Conservation (phyloP, 805 yeast genomes). For the Lipomyces lipofer region DNA sequence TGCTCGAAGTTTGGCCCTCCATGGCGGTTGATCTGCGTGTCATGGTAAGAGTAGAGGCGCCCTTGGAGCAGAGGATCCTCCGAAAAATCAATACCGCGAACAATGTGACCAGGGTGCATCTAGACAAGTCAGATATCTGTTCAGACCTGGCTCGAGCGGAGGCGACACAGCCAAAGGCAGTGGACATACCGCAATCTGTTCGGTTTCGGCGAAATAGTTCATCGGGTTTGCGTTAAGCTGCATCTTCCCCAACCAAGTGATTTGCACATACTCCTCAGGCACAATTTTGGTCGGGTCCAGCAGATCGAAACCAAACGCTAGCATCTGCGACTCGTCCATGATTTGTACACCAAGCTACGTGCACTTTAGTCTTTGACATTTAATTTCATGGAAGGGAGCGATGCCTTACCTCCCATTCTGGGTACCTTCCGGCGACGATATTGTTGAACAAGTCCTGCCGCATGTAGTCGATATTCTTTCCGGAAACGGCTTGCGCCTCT, state of each 20-base stretch:
- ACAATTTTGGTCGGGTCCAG: conserved; percentile 89
- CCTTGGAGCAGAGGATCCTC: conserved; percentile 80
- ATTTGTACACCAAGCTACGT: conserved; percentile 65
- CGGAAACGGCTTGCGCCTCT: conserved; percentile 53
- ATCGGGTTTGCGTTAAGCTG: conserved; percentile 74
- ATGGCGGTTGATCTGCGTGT: conserved; percentile 81
- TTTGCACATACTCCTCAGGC: conserved; percentile 83
- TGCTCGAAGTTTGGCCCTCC: conserved; percentile 68
- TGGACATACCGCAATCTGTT: conserved; percentile 60
- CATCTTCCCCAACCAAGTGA: conserved; percentile 80
- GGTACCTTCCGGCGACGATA: conserved; percentile 74
- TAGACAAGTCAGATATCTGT: neutral
- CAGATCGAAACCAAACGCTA: conserved; percentile 73
- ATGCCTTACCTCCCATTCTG: conserved; percentile 65
- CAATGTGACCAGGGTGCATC: conserved; percentile 81
- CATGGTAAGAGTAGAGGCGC: conserved; percentile 78
- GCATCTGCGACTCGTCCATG: conserved; percentile 81
- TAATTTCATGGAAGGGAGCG: conserved; percentile 36
- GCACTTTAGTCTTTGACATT: neutral
- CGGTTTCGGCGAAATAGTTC: conserved; percentile 85
- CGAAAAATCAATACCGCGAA: conserved; percentile 78
- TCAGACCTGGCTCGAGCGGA: neutral
- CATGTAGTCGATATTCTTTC: conserved; percentile 76
- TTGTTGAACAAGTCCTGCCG: conserved; percentile 78
- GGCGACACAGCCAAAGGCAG: neutral